Evolutionary conservation across 306 rosid species (phyloP).

Genomic region (Trifolium dubium): DNA sequence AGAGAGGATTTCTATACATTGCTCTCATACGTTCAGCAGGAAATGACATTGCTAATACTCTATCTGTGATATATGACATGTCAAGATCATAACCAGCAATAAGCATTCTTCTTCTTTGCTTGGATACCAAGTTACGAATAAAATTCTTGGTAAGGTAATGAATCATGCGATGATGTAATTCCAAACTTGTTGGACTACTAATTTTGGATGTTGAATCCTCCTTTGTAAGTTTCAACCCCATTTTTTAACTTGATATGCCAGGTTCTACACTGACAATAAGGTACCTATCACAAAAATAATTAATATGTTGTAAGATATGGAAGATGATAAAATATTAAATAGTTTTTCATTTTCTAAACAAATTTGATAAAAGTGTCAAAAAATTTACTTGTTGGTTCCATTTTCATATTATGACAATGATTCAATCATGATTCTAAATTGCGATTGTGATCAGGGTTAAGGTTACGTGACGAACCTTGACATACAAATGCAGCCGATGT

Average conservation of each 20-base stretch:
- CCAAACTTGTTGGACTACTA: constrained; percentile 43
- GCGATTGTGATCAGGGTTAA: neutral
- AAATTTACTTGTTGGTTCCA: neutral
- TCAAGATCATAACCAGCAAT: constrained; percentile 97
- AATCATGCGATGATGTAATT: constrained; percentile 61
- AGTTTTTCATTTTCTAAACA: neutral
- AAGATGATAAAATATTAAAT: constrained; percentile 4
- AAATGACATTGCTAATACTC: constrained; percentile 87
- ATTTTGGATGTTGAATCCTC: constrained; percentile 50
- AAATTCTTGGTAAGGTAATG: constrained; percentile 66
- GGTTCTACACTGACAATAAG: constrained; percentile 38
- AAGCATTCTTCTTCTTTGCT: constrained; percentile 89
- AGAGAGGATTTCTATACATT: constrained; percentile 88
- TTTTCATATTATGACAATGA: constrained; percentile 2
- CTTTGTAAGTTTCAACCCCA: constrained; percentile 76
- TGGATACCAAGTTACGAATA: constrained; percentile 89
- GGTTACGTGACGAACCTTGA: neutral
- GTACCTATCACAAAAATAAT: constrained; percentile 43
- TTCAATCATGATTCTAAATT: neutral
- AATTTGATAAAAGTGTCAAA: neutral
- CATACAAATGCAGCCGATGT: too few species aligned
- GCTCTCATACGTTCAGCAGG: constrained; percentile 95
- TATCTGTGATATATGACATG: constrained; percentile 92
- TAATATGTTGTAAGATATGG: constrained; percentile 19
- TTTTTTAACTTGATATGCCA: constrained; percentile 46